A percentile compares a stretch with the other conserved stretches of the same genome.
Conservation (phyloP, 2,329 filamentous ascomycete species). For the Trichoderma sp. region DNA sequence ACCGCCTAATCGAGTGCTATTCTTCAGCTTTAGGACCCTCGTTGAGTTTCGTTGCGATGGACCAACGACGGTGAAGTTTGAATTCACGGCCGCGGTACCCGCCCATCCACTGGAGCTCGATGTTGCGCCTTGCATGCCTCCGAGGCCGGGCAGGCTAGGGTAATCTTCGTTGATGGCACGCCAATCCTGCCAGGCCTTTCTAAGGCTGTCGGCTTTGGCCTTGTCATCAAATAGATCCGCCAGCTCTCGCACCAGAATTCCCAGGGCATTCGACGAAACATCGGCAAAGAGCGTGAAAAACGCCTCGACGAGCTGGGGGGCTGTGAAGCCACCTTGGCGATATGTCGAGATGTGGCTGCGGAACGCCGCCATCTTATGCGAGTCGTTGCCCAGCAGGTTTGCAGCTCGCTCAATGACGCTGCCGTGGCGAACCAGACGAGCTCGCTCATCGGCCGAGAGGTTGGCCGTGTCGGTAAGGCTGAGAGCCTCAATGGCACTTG, state of each 20-base stretch:
- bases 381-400: slow-evolving; percentile 74
- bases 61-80: slow-evolving; percentile 35
- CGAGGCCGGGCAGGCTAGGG: slow-evolving; percentile 75
- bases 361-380: slow-evolving; percentile 72
- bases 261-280: slow-evolving; percentile 73
- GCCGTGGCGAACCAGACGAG: slow-evolving; percentile 73
- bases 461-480: slow-evolving; percentile 49
- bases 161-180: slow-evolving; percentile 95
- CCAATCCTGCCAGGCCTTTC: slow-evolving; percentile 92
- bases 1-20: slow-evolving; percentile 48
- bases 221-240: slow-evolving; percentile 89
- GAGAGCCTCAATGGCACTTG: slow-evolving; percentile 47
- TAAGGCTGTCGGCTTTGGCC: slow-evolving; percentile 66
- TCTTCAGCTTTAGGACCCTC: slow-evolving; percentile 57
- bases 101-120: slow-evolving; percentile 58
- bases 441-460: slow-evolving; percentile 73
- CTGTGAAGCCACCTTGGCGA: slow-evolving; percentile 64
- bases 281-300: slow-evolving; percentile 83
- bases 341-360: slow-evolving; percentile 76
- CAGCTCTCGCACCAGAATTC: slow-evolving; percentile 85
- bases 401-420: slow-evolving; percentile 83
- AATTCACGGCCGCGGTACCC: slow-evolving; percentile 58
- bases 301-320: slow-evolving; percentile 75
- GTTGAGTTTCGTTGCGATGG: slow-evolving; percentile 50
- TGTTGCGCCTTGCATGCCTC: slow-evolving; percentile 62